phyloP scores from a whole-genome alignment of 768 basidiomycete genomes.

The Pleurotus salmoneostramineus region DNA sequence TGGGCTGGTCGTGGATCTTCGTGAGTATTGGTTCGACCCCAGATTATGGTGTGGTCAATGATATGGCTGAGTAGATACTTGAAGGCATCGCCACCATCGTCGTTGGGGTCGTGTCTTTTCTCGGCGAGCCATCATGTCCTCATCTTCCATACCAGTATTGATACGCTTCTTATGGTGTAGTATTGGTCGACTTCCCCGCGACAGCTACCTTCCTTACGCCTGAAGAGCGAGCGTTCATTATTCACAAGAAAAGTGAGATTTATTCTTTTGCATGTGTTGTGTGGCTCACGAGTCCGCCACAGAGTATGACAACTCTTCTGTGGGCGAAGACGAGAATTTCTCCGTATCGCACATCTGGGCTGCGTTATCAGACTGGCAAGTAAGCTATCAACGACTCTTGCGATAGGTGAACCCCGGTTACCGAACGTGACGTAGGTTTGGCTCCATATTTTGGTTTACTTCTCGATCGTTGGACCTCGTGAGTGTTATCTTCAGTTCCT shows the following conservation, averaged over 20 bases:
- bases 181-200: conserved; percentile 58
- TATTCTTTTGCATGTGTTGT: background rate
- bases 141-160: background rate
- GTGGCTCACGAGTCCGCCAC: background rate
- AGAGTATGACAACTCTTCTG: conserved; percentile 56
- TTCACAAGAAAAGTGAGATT: conserved; percentile 50
- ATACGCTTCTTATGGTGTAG: conserved; percentile 22
- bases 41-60: background rate
- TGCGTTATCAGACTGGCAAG: conserved; percentile 64
- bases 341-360: conserved; percentile 47
- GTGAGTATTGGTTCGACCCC: conserved; percentile 26
- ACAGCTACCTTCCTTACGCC: conserved; percentile 59
- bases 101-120: conserved; percentile 49
- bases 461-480: conserved; percentile 59
- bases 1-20: conserved; percentile 71
- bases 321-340: conserved; percentile 61
- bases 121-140: conserved; percentile 29
- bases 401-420: too few relatives aligned
- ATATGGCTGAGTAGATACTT: conserved; percentile 37
- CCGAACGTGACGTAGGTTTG: conserved; percentile 29
- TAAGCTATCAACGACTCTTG: conserved; percentile 15
- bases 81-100: conserved; percentile 62
- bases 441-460: conserved; percentile 53
- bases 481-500: conserved; percentile 22
- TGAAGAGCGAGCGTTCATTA: conserved; percentile 51